Evolutionary conservation across 306 rosid genomes (phyloP).

Genomic region (Glycyrrhiza uralensis): DNA sequence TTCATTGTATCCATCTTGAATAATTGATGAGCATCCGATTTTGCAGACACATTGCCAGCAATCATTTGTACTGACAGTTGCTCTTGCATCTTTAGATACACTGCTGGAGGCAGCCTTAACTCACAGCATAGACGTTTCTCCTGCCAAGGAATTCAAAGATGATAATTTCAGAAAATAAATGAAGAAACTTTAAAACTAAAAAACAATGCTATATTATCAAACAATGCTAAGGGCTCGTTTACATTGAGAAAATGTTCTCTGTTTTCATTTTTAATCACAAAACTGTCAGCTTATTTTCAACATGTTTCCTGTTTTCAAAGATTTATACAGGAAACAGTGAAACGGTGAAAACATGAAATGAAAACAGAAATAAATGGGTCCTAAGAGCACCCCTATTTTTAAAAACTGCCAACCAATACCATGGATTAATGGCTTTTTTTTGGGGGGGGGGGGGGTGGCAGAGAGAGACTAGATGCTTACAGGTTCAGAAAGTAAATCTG

Average conservation of each 20-base stretch:
- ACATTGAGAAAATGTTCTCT: too few relatives aligned
- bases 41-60: slow-evolving; percentile 52
- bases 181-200: not conserved
- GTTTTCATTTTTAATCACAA: too few relatives aligned
- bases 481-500: slow-evolving; percentile 79
- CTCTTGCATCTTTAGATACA: slow-evolving; percentile 77
- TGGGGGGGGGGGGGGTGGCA: not conserved
- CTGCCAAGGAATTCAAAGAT: slow-evolving; percentile 39
- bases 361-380: too few relatives aligned
- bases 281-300: too few relatives aligned
- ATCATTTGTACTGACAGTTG: slow-evolving; percentile 58
- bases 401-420: not conserved
- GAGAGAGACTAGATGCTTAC: slow-evolving; percentile 59
- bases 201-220: not conserved
- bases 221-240: too few relatives aligned
- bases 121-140: slow-evolving; percentile 80
- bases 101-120: slow-evolving; percentile 53
- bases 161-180: slow-evolving; percentile 6
- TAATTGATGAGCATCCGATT: slow-evolving; percentile 73
- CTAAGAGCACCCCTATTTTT: too few relatives aligned
- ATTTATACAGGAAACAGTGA: too few relatives aligned
- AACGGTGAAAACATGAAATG: too few relatives aligned
- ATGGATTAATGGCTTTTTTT: not conserved
- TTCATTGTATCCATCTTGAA: slow-evolving; percentile 71
- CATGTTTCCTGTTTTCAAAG: too few relatives aligned